Conservation (phyloP, 345 rosid genomes). For the Streptanthus diversifolius region DNA sequence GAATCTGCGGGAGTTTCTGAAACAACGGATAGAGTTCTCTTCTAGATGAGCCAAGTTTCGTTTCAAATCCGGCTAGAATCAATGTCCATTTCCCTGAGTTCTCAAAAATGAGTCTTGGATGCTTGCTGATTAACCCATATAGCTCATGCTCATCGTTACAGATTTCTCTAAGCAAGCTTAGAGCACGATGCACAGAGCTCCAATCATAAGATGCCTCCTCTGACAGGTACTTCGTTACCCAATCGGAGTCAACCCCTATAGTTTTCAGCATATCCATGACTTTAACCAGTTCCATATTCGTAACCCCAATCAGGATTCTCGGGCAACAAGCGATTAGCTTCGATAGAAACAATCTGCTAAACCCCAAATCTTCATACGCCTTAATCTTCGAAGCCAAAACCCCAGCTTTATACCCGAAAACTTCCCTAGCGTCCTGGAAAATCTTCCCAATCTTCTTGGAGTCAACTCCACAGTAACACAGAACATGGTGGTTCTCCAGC, state of each 20-base stretch:
- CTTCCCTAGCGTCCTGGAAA: conserved; percentile 51
- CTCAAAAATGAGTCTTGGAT: conserved; percentile 59
- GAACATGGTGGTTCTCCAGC: conserved; percentile 59
- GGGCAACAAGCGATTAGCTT: conserved; percentile 55
- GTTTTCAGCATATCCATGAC: conserved; percentile 47
- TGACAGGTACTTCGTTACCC: conserved; percentile 48
- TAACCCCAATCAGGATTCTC: conserved; percentile 47
- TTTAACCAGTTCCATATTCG: conserved; percentile 42
- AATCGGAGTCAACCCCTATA: conserved; percentile 44
- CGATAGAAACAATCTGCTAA: conserved; percentile 39
- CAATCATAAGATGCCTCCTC: conserved; percentile 50
- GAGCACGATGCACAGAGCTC: conserved; percentile 46
- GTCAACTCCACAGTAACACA: conserved; percentile 58
- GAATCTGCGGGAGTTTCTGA: conserved; percentile 49
- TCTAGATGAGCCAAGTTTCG: conserved; percentile 54
- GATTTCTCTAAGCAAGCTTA: conserved; percentile 40
- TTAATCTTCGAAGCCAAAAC: conserved; percentile 54
- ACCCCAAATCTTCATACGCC: conserved; percentile 63
- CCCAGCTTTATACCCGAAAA: conserved; percentile 51
- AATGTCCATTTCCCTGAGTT: conserved; percentile 48
- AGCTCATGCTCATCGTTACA: conserved; percentile 42
- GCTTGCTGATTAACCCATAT: conserved; percentile 44
- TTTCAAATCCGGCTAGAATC: conserved; percentile 45
- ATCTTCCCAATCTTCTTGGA: conserved; percentile 57
- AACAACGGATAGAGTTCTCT: conserved; percentile 45